A percentile compares a stretch with the other conserved stretches of the same genome.
These are phyloP conservation scores for Serendipita sp. DNA, from an alignment of 768 basidiomycete species.

Conservation along the genomic window DNA sequence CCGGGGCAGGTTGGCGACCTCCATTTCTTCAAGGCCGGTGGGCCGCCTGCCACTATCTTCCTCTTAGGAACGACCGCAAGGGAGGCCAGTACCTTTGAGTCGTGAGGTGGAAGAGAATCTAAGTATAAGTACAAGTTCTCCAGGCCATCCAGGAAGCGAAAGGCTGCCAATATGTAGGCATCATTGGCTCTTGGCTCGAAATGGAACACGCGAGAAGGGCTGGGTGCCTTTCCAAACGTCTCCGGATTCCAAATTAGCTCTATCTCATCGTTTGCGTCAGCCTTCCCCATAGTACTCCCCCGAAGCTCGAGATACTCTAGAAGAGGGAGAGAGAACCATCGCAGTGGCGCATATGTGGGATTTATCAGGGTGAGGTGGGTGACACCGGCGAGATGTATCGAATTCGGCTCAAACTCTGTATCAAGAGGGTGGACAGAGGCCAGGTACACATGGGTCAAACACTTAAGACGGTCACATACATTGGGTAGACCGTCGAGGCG, in stretches of 20 bases:
- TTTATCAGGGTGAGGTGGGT: conserved; percentile 2
- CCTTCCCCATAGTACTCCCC: not conserved
- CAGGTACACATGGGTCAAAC: not conserved
- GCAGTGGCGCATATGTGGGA: not conserved
- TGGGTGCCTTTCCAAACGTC: not conserved
- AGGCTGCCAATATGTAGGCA: not conserved
- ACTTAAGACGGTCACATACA: not conserved
- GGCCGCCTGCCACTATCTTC: not conserved
- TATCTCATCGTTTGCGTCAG: not conserved
- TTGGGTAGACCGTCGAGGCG: not conserved
- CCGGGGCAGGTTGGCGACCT: not conserved
- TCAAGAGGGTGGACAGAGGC: not conserved
- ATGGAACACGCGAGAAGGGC: not conserved
- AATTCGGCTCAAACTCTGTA: not conserved
- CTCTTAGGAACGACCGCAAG: not conserved
- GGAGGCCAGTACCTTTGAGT: not conserved
- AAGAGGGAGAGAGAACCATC: not conserved
- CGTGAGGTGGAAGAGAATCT: not conserved
- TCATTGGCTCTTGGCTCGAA: not conserved
- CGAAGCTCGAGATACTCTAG: not conserved
- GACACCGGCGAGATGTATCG: not conserved
- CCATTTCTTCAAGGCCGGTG: not conserved
- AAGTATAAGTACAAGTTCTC: not conserved
- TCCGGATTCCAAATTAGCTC: not conserved
- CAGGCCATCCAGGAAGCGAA: not conserved